Percentiles rank a stretch among this genome's conserved stretches.
These are phyloP conservation scores for Coemansia sp. DNA, from an alignment of 192 early-diverging fungal genomes.

Conservation along the genomic window DNA sequence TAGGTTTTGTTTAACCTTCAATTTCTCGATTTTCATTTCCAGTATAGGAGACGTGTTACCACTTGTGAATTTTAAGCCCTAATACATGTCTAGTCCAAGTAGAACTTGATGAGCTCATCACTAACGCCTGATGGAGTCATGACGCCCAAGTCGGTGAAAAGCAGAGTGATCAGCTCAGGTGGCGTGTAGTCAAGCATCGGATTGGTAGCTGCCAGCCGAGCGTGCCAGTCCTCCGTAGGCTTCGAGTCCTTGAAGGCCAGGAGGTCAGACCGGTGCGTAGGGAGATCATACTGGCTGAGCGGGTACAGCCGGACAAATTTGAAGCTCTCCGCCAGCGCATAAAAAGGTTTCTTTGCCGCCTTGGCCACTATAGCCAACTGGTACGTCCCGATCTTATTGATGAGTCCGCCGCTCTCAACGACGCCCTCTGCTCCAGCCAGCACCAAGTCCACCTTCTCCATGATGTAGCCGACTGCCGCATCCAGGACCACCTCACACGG, in stretches of 20 bases:
- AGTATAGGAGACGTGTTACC: neutral
- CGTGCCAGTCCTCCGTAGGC: slow-evolving; percentile 34
- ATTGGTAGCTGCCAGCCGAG: slow-evolving; percentile 54
- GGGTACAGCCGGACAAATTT: slow-evolving; percentile 97
- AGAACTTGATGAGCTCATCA: slow-evolving; percentile 83
- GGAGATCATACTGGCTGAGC: slow-evolving; percentile 92
- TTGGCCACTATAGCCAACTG: slow-evolving; percentile 94
- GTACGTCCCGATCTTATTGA: slow-evolving; percentile 97
- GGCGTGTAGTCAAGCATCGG: slow-evolving; percentile 93
- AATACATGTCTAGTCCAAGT: slow-evolving; percentile 54
- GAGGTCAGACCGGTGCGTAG: slow-evolving; percentile 66
- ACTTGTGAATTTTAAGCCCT: neutral
- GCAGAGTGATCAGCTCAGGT: slow-evolving; percentile 81
- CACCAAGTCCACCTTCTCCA: slow-evolving; percentile 95
- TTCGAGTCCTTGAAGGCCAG: slow-evolving; percentile 60
- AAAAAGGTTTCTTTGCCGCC: slow-evolving; percentile 92
- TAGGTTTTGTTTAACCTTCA: too few relatives aligned
- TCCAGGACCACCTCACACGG: slow-evolving; percentile 85
- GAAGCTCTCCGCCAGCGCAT: slow-evolving; percentile 92
- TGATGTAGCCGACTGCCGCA: slow-evolving; percentile 88
- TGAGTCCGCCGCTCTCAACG: slow-evolving; percentile 94
- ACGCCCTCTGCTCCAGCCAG: slow-evolving; percentile 98
- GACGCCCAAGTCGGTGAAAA: slow-evolving; percentile 90
- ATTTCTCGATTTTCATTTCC: too few relatives aligned
- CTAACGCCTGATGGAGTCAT: slow-evolving; percentile 87